These are phyloP conservation scores for Entelexis sorbosivorans DNA, from an alignment of 1,139 yeast species.

Conservation along the genomic window DNA sequence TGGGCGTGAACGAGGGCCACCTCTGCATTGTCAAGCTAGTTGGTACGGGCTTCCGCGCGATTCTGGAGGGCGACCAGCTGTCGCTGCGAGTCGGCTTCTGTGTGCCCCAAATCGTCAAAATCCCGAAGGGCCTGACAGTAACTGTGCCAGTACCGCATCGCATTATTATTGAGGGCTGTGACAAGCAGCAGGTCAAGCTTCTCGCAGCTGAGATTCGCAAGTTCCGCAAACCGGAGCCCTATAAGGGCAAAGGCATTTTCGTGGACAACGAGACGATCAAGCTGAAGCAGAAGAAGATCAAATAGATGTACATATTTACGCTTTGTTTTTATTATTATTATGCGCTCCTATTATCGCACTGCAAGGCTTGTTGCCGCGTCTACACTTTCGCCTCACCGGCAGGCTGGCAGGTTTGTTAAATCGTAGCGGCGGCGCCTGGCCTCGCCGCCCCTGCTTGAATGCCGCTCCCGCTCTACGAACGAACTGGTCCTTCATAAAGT, in stretches of 20 bases:
- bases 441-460: too few relatives aligned
- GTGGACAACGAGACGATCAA: slow-evolving; percentile 84
- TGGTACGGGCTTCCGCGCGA: slow-evolving; percentile 95
- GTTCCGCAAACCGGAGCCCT: slow-evolving; percentile 93
- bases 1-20: slow-evolving; percentile 91
- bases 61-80: slow-evolving; percentile 51
- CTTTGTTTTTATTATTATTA: too few relatives aligned
- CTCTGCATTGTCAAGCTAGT: slow-evolving; percentile 76
- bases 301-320: slow-evolving; percentile 35
- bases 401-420: too few relatives aligned
- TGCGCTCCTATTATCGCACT: too few relatives aligned
- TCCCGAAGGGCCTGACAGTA: slow-evolving; percentile 70
- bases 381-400: too few relatives aligned
- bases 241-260: slow-evolving; percentile 95
- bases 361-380: too few relatives aligned
- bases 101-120: slow-evolving; percentile 46
- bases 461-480: too few relatives aligned
- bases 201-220: slow-evolving; percentile 84
- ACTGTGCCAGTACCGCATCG: slow-evolving; percentile 81
- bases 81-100: slow-evolving; percentile 80
- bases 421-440: too few relatives aligned
- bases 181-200: slow-evolving; percentile 76
- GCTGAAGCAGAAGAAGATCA: slow-evolving; percentile 84
- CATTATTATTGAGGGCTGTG: slow-evolving; percentile 71
- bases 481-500: too few relatives aligned